Percentiles rank a stretch among this genome's conserved stretches.
phyloP scores from a whole-genome alignment of 2,329 filamentous ascomycete species.

The Colletotrichum sp. region DNA sequence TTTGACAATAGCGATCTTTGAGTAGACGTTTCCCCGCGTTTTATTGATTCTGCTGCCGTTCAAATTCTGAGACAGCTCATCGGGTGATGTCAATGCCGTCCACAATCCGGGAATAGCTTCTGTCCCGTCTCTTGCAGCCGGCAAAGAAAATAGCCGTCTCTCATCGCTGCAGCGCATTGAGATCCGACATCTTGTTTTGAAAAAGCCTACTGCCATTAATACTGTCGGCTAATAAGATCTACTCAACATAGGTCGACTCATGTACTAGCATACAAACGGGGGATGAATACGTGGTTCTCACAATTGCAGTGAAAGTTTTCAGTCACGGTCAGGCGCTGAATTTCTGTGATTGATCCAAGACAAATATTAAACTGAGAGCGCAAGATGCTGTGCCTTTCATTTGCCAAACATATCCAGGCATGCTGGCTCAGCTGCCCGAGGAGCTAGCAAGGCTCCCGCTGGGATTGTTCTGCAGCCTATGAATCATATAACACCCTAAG shows the following conservation, averaged over 20 bases:
- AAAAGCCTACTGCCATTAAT: background rate
- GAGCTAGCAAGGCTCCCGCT: background rate
- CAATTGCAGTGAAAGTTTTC: background rate
- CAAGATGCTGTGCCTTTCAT: background rate
- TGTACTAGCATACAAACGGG: background rate
- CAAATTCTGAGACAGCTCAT: background rate
- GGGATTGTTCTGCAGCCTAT: background rate
- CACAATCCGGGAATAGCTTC: background rate
- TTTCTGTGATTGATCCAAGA: background rate
- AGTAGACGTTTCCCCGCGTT: background rate
- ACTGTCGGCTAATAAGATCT: fast-evolving
- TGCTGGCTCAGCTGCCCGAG: fast-evolving
- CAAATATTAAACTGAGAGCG: background rate
- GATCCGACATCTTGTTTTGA: background rate
- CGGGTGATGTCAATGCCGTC: background rate
- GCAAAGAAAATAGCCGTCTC: background rate
- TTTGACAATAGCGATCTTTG: background rate
- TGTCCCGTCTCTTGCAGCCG: background rate
- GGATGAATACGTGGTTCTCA: background rate
- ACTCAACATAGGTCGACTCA: background rate
- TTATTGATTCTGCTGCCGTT: background rate
- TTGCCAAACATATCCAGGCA: background rate
- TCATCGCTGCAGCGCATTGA: background rate
- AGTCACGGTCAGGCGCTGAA: background rate
- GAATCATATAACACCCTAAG: background rate